Evolutionary conservation across 495 filamentous ascomycete genomes (phyloP).

Genomic region (Aspergillus affinis): DNA sequence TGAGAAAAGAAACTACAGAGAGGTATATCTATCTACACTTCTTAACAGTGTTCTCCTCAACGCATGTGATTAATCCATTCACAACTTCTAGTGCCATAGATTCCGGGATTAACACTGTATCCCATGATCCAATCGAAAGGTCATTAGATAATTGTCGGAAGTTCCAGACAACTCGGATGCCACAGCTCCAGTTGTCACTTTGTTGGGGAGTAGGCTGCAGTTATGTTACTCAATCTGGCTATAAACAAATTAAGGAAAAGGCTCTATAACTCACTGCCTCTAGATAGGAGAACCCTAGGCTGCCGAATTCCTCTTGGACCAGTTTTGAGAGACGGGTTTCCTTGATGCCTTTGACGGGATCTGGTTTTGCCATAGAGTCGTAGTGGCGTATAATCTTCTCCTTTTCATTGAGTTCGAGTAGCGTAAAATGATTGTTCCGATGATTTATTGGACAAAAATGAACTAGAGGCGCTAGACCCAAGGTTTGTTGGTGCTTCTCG

Average conservation of each 20-base stretch:
- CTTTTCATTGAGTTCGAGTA: constrained; percentile 8
- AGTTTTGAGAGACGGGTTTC: not conserved
- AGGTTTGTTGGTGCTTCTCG: not conserved
- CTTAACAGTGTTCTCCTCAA: constrained; percentile 4
- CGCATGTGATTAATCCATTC: not conserved
- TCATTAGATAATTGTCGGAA: constrained; percentile 6
- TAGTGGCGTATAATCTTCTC: constrained; percentile 7
- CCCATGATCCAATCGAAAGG: constrained; percentile 7
- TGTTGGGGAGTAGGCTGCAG: constrained; percentile 10
- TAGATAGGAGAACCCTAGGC: constrained; percentile 1
- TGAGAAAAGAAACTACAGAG: too few relatives aligned
- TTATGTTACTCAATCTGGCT: not conserved
- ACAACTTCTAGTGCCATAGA: constrained; percentile 8
- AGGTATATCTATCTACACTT: not conserved
- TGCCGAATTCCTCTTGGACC: constrained; percentile 3
- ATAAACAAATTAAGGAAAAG: not conserved
- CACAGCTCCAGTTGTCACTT: constrained; percentile 11
- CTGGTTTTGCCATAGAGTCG: not conserved
- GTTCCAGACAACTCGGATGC: constrained; percentile 10
- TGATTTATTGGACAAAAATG: constrained; percentile 7
- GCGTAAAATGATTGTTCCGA: constrained; percentile 7
- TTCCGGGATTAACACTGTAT: constrained; percentile 2
- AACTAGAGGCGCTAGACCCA: not conserved
- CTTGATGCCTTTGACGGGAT: constrained; percentile 1
- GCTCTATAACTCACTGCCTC: constrained; percentile 6